Conservation (phyloP, 345 rosid species). For the Pistacia vera region DNA sequence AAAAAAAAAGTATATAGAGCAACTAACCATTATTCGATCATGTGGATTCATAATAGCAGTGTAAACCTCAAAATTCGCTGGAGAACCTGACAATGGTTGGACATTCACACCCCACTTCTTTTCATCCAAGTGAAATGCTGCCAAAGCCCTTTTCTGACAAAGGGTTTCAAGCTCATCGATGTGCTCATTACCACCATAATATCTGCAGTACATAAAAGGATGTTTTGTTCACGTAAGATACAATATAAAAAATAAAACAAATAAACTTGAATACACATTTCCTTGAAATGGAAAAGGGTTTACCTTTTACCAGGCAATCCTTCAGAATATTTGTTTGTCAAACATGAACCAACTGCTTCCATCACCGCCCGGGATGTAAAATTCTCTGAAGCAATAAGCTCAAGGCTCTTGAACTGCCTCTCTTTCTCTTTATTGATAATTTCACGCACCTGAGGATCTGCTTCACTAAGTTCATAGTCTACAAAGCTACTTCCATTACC, state of each 20-base stretch:
- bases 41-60: slow-evolving; percentile 89
- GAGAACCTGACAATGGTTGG: slow-evolving; percentile 95
- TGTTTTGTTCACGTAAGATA: neutral
- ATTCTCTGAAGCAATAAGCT: slow-evolving; percentile 92
- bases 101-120: slow-evolving; percentile 92
- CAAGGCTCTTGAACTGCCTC: slow-evolving; percentile 90
- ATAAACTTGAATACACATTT: neutral
- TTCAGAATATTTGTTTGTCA: slow-evolving; percentile 92
- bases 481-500: slow-evolving; percentile 47
- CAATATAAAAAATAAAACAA: slow-evolving; percentile 10
- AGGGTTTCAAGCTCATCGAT: slow-evolving; percentile 90
- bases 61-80: slow-evolving; percentile 96
- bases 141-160: slow-evolving; percentile 84
- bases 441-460: slow-evolving; percentile 71
- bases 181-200: slow-evolving; percentile 92
- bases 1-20: neutral
- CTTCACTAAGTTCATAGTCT: slow-evolving; percentile 62
- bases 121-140: slow-evolving; percentile 73
- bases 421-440: slow-evolving; percentile 76
- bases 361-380: slow-evolving; percentile 93
- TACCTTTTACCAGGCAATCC: slow-evolving; percentile 97
- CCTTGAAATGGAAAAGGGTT: neutral
- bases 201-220: slow-evolving; percentile 40
- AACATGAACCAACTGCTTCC: slow-evolving; percentile 97
- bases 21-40: slow-evolving; percentile 81